Base-by-base conservation (phyloP, 2,329 filamentous ascomycete species). In the Lachnellula occidentalis region DNA sequence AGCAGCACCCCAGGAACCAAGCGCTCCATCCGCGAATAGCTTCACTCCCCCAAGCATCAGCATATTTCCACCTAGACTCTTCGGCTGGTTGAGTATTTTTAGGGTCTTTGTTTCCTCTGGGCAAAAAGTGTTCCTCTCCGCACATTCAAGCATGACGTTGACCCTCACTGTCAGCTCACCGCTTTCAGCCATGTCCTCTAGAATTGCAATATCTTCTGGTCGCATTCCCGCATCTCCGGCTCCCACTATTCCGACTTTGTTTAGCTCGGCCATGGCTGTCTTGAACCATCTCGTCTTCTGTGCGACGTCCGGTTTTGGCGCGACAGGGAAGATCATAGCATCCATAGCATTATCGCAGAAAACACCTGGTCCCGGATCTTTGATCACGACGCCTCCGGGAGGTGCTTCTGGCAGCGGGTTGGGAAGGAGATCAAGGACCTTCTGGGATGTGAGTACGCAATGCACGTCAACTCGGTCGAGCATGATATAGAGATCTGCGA, bases 261-360 rank as follows among this genome's bases (percentile, higher is more conserved):
- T 86, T 47, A 89, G 72, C 50, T 78, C 77, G 12, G 64, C 66
- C 79, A 88, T 86, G 12, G 85, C 85, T 5, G 78, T 77, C 48
- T 74, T 75, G 53, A 88, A 69, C 57, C 80, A 83, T 22, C 67
- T 69, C 5, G 74, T 73, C 64, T 82, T 85, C 59, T 74, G 76
- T n/a, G 74, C 73, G 5, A 68, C 69, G 45, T 72, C 73, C 0
- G 83, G 81, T 54, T 77, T 77, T 1, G 84, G 83, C 73, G 82
- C 85, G 17, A 80, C 62, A 2, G 73, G 70, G 54, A 75, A 72
- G 36, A 87, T 75, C 49, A 85, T 68, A 2, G 42, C 47, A 43
- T 85, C 81, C 78, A 88, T 87, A 22, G 85, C 85, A 64, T 88
- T 88, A 68, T 89, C 85, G 65, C 86, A 89, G 61, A 88, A 88